Percentiles rank a stretch among this genome's conserved stretches.
These are phyloP conservation scores for Moringa oleifera DNA, from an alignment of 345 rosid species.

Conservation along the genomic window DNA sequence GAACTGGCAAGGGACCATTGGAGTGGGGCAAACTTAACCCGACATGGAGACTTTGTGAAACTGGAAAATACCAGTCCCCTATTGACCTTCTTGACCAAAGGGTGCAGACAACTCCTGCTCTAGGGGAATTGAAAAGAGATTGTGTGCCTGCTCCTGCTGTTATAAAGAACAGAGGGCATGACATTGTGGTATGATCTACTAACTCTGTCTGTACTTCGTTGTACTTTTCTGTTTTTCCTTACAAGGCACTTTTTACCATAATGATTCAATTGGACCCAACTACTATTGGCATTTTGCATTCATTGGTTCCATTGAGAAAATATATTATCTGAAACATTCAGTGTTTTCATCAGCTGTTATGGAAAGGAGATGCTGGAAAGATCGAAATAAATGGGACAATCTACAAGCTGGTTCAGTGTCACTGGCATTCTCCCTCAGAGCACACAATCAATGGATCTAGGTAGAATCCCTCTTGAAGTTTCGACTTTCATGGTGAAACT, in stretches of 20 bases:
- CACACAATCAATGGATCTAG: slow-evolving; percentile 55
- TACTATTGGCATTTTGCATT: no score
- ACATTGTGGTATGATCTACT: slow-evolving; percentile 36
- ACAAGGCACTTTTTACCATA: no score
- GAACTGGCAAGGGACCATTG: slow-evolving; percentile 37
- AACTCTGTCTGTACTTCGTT: no score
- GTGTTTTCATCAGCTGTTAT: slow-evolving; percentile 39
- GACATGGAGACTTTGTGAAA: slow-evolving; percentile 43
- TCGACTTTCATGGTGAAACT: neutral
- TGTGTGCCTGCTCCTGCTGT: slow-evolving; percentile 57
- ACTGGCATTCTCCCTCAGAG: slow-evolving; percentile 76
- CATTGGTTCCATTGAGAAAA: no score
- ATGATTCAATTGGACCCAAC: no score
- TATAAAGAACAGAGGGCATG: slow-evolving; percentile 60
- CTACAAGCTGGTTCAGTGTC: slow-evolving; percentile 44
- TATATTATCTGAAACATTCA: no score
- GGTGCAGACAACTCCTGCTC: slow-evolving; percentile 16
- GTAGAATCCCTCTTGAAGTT: slow-evolving; percentile 14
- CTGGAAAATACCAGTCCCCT: slow-evolving; percentile 64
- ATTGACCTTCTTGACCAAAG: slow-evolving; percentile 37
- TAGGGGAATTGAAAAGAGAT: slow-evolving; percentile 36
- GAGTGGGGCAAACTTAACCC: slow-evolving; percentile 45
- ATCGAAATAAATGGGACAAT: slow-evolving; percentile 39
- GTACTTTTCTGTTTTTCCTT: no score
- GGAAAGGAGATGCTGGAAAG: slow-evolving; percentile 70